Evolutionary conservation across 768 basidiomycete genomes (phyloP).

Genomic region (Serendipita sp.): DNA sequence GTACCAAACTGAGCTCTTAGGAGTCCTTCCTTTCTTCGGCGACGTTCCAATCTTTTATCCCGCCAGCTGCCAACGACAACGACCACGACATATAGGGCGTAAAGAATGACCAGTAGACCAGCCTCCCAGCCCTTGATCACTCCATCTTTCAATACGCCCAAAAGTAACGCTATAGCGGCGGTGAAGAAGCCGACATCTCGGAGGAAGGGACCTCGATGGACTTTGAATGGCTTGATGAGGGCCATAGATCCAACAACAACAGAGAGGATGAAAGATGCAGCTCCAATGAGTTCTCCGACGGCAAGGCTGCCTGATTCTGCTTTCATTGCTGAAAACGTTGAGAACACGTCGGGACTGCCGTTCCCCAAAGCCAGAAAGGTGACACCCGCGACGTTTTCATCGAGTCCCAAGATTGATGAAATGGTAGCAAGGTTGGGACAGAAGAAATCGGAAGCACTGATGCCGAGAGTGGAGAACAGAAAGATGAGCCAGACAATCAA

Average conservation of each 20-base stretch:
- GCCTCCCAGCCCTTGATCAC: conserved; percentile 59
- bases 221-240: conserved; percentile 86
- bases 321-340: conserved; percentile 86
- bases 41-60: conserved; percentile 37
- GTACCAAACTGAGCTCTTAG: conserved; percentile 43
- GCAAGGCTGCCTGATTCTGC: conserved; percentile 74
- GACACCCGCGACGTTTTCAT: conserved; percentile 89
- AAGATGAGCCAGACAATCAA: conserved; percentile 71
- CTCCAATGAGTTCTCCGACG: conserved; percentile 87
- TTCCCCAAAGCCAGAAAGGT: conserved; percentile 96
- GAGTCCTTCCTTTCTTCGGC: conserved; percentile 30
- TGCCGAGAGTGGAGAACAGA: conserved; percentile 90
- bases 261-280: conserved; percentile 88
- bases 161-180: conserved; percentile 56
- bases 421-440: conserved; percentile 90
- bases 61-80: conserved; percentile 72
- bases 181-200: conserved; percentile 93
- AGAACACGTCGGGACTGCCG: conserved; percentile 90
- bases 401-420: conserved; percentile 65
- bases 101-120: conserved; percentile 48
- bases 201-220: conserved; percentile 62
- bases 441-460: conserved; percentile 93
- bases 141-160: conserved; percentile 64
- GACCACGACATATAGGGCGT: conserved; percentile 55
- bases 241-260: conserved; percentile 98